phyloP scores from a whole-genome alignment of 2,329 filamentous ascomycete genomes.

The Alternaria ventricosa region DNA sequence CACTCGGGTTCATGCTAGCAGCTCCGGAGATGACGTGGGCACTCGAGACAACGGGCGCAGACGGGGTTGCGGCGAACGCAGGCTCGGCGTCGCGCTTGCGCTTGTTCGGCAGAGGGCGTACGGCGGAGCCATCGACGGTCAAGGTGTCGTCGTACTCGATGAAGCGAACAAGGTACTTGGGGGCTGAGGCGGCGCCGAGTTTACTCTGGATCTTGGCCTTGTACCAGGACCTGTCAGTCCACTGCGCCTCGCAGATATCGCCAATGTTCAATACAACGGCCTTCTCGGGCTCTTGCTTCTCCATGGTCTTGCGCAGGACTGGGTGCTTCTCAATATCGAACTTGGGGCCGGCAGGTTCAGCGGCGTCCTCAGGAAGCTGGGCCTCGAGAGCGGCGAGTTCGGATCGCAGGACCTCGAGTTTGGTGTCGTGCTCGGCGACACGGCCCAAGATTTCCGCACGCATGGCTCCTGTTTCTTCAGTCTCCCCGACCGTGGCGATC shows the following conservation, averaged over 20 bases:
- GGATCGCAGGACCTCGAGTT: constrained; percentile 65
- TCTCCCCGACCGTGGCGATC: constrained; percentile 75
- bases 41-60: constrained; percentile 48
- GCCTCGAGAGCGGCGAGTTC: constrained; percentile 68
- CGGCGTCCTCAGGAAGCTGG: constrained; percentile 46
- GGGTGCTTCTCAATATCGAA: constrained; percentile 84
- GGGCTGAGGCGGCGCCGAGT: constrained; percentile 87
- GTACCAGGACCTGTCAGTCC: constrained; percentile 90
- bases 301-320: constrained; percentile 64
- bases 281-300: constrained; percentile 42
- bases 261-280: constrained; percentile 78
- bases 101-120: constrained; percentile 48
- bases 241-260: constrained; percentile 88
- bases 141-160: constrained; percentile 91
- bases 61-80: constrained; percentile 59
- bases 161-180: constrained; percentile 94
- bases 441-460: constrained; percentile 82
- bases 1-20: constrained; percentile 70
- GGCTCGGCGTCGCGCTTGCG: constrained; percentile 84
- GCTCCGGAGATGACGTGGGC: constrained; percentile 68
- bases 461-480: constrained; percentile 81
- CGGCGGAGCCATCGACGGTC: constrained; percentile 63
- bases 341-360: constrained; percentile 56
- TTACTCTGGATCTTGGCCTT: constrained; percentile 91
- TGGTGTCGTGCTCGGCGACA: constrained; percentile 78